These are phyloP conservation scores for Venturiaceae sp. DNA, from an alignment of 2,329 filamentous ascomycete species.

Conservation along the genomic window DNA sequence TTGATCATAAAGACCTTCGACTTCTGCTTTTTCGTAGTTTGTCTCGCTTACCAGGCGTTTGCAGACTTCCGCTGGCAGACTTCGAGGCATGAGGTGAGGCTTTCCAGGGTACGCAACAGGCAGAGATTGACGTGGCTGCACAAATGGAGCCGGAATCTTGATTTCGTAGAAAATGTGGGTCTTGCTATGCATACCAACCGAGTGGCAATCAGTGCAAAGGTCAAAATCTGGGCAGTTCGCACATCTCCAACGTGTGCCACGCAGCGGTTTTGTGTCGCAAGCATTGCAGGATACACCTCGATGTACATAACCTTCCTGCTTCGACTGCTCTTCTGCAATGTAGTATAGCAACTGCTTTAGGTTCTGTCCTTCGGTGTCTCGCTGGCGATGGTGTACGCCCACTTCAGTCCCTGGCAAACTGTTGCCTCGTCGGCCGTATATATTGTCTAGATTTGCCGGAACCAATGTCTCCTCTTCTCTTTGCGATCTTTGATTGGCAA, in stretches of 20 bases:
- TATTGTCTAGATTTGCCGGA: neutral
- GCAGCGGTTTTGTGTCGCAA: conserved; percentile 80
- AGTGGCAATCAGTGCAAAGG: conserved; percentile 86
- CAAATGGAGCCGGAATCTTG: conserved; percentile 75
- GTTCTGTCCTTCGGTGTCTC: conserved; percentile 52
- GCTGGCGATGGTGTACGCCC: neutral
- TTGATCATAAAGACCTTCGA: conserved; percentile 93
- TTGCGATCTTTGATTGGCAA: neutral
- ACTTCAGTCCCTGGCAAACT: conserved; percentile 6
- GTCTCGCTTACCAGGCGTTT: conserved; percentile 43
- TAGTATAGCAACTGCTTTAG: conserved; percentile 79
- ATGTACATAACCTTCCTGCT: conserved; percentile 81
- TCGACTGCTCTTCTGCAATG: conserved; percentile 87
- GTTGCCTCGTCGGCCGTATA: neutral
- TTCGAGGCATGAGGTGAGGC: conserved; percentile 60
- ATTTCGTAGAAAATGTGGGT: conserved; percentile 98
- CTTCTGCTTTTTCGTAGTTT: conserved; percentile 64
- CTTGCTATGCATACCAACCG: conserved; percentile 66
- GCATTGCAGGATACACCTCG: conserved; percentile 81
- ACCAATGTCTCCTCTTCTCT: neutral
- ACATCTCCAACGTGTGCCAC: conserved; percentile 86
- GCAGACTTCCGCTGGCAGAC: conserved; percentile 57
- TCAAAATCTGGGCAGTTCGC: conserved; percentile 95
- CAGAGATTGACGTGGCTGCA: conserved; percentile 67
- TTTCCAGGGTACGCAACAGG: conserved; percentile 85